Base-by-base conservation (phyloP, 2,329 filamentous ascomycete genomes). In the Colletotrichum sp. region DNA sequence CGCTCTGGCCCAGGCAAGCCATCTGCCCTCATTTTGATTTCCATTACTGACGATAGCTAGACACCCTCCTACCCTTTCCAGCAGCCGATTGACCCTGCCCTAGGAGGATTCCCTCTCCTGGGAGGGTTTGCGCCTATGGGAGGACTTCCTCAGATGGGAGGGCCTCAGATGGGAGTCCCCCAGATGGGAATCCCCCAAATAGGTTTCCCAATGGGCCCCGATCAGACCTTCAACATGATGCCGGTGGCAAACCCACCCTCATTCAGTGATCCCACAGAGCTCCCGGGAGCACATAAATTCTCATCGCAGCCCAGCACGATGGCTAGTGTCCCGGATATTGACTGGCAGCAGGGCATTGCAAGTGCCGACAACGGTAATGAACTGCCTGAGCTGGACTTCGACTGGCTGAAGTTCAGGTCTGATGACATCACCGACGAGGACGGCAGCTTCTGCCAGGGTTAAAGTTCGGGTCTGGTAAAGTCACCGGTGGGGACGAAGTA, bases 151-250 rank as follows among this genome's bases (percentile, higher is more conserved):
- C 28, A 30, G 9, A 9, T 48, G 18, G 39, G 9, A 48, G 39
- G n/a, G 6, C 9, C 39, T 6, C 39, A 10, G 18, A 12, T 48
- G 10, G n/a, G n/a, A 48, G 18, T 4, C 2, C 6, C 43, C 4
- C 43, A 48, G 4, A 48, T 48, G 39, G 39, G n/a, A 48, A 9
- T 4, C 2, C 6, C 43, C 4, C 43, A 48, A 2, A 48, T 48
- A 18, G 39, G 39, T 12, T 6, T 48, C 5, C 39, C 43, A 0
- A 4, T 21, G 18, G 10, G 0, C 10, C 3, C 43, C 43, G 43
- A 21, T 0, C 3, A 0, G 0, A 1, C 9, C 43, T 13, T 48
- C 43, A 48, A 3, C n/a, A n/a, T n/a, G n/a, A n/a, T n/a, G n/a
- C n/a, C n/a, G n/a, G n/a, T n/a, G n/a, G n/a, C n/a, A n/a, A n/a